Evolutionary conservation across 2,329 filamentous ascomycete species (phyloP).

Genomic region (Penicillium sp.): DNA sequence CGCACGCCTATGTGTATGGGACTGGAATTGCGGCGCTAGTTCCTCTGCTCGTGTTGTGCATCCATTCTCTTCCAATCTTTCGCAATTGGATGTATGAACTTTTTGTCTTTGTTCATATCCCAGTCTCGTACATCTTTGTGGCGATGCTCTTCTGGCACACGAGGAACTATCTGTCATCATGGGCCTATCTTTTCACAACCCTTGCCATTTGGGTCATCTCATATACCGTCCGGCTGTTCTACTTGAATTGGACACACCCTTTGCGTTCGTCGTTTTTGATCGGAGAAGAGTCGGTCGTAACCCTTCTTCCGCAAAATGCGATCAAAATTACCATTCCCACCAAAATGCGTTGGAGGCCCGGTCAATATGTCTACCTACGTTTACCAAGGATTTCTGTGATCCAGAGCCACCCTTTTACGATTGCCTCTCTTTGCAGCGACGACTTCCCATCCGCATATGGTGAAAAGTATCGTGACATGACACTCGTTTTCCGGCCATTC

Average conservation of each 20-base stretch:
- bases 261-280: conserved; percentile 73
- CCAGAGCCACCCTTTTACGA: conserved; percentile 94
- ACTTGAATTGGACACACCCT: conserved; percentile 85
- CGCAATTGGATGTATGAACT: conserved; percentile 78
- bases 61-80: conserved; percentile 78
- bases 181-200: conserved; percentile 82
- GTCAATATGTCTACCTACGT: conserved; percentile 90
- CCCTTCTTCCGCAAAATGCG: conserved; percentile 86
- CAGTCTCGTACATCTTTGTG: conserved; percentile 75
- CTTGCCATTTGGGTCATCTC: conserved; percentile 74
- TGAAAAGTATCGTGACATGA: conserved; percentile 81
- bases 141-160: conserved; percentile 94
- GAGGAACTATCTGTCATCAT: conserved; percentile 85
- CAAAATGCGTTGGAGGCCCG: conserved; percentile 86
- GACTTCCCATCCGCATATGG: conserved; percentile 93
- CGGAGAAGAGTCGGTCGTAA: conserved; percentile 87
- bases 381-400: conserved; percentile 90
- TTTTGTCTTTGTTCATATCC: conserved; percentile 79
- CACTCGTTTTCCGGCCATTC: conserved; percentile 87
- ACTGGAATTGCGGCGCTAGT: conserved; percentile 76
- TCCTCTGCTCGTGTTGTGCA: conserved; percentile 76
- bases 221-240: conserved; percentile 72
- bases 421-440: conserved; percentile 86
- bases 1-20: conserved; percentile 68
- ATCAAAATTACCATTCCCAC: conserved; percentile 94